phyloP scores from a whole-genome alignment of 2,329 filamentous ascomycete species.

The Colletotrichum sp. region DNA sequence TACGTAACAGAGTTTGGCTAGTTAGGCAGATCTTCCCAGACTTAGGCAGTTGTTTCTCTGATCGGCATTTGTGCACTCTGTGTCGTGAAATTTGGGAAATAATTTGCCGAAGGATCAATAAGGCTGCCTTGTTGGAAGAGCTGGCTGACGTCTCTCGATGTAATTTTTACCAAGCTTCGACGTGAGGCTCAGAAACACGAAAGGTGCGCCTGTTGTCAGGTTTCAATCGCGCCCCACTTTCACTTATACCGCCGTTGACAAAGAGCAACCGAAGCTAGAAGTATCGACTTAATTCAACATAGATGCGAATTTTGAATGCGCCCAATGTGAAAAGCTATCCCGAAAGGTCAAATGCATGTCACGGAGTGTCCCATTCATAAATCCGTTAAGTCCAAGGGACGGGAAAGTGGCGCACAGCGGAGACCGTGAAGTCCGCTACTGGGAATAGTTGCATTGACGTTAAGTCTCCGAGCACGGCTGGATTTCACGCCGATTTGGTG shows the following conservation, averaged over 20 bases:
- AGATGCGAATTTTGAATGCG: neutral
- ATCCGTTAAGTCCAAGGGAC: neutral
- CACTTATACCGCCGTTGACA: accelerated
- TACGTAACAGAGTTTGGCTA: neutral
- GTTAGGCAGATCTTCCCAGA: neutral
- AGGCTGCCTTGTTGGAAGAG: neutral
- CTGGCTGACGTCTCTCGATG: accelerated
- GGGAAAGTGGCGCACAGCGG: neutral
- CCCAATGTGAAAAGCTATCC: neutral
- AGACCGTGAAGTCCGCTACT: neutral
- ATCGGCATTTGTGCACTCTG: neutral
- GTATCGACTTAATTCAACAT: neutral
- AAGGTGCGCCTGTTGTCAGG: accelerated
- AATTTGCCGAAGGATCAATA: neutral
- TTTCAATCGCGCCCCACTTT: neutral
- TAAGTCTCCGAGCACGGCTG: neutral
- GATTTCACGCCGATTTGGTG: slow-evolving; percentile 7
- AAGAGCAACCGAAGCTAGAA: accelerated
- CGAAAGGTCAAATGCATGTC: neutral
- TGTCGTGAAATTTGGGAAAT: neutral
- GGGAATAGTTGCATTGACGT: neutral
- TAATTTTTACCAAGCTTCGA: accelerated
- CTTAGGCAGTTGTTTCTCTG: neutral
- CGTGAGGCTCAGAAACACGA: accelerated
- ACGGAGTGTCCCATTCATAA: neutral